A percentile compares a stretch with the other conserved stretches of the same genome.
These are phyloP conservation scores for Aspergillus saccharolyticus DNA, from an alignment of 495 filamentous ascomycete genomes.

Conservation along the genomic window DNA sequence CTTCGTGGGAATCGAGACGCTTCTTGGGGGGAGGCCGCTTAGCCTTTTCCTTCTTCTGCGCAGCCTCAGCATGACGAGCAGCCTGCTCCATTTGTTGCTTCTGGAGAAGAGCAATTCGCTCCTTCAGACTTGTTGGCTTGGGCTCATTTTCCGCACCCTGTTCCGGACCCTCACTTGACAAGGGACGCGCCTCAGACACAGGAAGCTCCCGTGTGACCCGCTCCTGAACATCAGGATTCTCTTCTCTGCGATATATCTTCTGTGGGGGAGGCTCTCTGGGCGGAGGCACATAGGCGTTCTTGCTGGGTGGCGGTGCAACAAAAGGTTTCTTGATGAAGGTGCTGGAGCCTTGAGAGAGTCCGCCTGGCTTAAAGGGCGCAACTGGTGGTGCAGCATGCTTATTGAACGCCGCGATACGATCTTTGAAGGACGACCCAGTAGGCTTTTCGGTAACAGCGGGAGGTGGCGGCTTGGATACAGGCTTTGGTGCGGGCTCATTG, in stretches of 20 bases:
- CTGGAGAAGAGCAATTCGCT: conserved; percentile 87
- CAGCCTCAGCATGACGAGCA: conserved; percentile 68
- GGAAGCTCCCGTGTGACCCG: conserved; percentile 42
- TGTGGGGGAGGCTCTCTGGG: conserved; percentile 56
- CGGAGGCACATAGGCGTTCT: conserved; percentile 83
- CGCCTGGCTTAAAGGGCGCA: conserved; percentile 78
- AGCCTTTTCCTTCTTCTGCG: conserved; percentile 83
- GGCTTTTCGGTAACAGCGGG: conserved; percentile 79
- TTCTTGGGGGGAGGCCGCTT: conserved; percentile 74
- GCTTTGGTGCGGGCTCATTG: conserved; percentile 40
- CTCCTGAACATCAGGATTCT: conserved; percentile 77
- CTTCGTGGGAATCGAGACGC: conserved; percentile 53
- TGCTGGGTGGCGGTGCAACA: conserved; percentile 89
- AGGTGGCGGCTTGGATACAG: conserved; percentile 38
- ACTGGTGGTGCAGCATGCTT: conserved; percentile 79
- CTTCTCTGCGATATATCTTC: conserved; percentile 80
- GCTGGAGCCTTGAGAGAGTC: conserved; percentile 49
- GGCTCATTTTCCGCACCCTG: conserved; percentile 64
- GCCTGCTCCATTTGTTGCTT: conserved; percentile 90
- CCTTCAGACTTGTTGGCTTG: conserved; percentile 88
- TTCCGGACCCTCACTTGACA: conserved; percentile 51
- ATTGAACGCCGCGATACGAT: conserved; percentile 96
- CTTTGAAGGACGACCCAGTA: conserved; percentile 69
- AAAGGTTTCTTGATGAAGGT: conserved; percentile 98
- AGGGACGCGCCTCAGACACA: conserved; percentile 52